phyloP scores from a whole-genome alignment of 2,329 filamentous ascomycete species.

The Cadophora sp. region DNA sequence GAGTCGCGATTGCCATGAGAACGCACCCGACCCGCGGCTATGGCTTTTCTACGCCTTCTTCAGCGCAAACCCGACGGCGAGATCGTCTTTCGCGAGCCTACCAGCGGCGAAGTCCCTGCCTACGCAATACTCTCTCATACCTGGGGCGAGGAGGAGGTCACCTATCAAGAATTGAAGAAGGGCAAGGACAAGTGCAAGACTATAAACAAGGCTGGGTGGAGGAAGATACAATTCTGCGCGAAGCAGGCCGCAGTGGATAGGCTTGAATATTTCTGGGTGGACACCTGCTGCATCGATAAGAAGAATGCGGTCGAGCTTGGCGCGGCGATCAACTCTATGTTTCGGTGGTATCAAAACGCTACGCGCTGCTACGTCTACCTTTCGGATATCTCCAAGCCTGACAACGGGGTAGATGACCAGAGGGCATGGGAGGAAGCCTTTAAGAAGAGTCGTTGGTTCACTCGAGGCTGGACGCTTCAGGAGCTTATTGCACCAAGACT shows the following conservation, averaged over 20 bases:
- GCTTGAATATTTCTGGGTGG: constrained; percentile 32
- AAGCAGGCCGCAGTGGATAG: constrained; percentile 31
- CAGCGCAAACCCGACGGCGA: constrained; percentile 35
- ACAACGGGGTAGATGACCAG: no score
- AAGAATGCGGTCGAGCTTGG: constrained; percentile 26
- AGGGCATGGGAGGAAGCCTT: no score
- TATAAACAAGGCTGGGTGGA: no score
- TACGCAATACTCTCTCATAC: constrained; percentile 38
- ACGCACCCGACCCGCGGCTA: constrained; percentile 28
- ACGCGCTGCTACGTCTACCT: no score
- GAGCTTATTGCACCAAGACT: constrained; percentile 30
- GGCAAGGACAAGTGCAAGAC: constrained; percentile 29
- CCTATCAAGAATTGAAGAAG: constrained; percentile 28
- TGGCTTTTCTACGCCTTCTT: constrained; percentile 36
- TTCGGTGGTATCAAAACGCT: background rate
- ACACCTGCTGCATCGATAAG: constrained; percentile 37
- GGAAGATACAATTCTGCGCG: constrained; percentile 33
- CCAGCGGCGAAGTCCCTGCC: constrained; percentile 30
- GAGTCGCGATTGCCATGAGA: constrained; percentile 33
- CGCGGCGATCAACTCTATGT: background rate
- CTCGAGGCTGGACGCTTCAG: constrained; percentile 32
- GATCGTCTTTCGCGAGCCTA: constrained; percentile 36
- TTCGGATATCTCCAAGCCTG: no score
- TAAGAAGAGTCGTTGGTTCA: constrained; percentile 26
- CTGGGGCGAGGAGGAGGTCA: constrained; percentile 34